These are phyloP conservation scores for Candida koratica DNA, from an alignment of 805 yeast species.

Conservation along the genomic window DNA sequence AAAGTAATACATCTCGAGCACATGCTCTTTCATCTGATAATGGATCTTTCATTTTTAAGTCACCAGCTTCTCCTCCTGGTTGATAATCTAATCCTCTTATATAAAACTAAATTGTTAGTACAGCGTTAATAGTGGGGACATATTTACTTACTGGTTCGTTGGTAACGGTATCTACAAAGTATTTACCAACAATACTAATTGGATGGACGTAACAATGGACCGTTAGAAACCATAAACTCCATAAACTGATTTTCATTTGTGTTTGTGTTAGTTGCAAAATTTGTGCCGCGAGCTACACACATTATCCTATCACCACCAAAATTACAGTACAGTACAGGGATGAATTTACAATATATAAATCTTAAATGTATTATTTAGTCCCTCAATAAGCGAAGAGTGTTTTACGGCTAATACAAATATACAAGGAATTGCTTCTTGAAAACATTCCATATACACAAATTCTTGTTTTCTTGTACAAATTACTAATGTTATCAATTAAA, in stretches of 20 bases:
- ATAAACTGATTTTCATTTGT: slow-evolving; percentile 1
- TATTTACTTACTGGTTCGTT: slow-evolving; percentile 56
- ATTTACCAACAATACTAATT: slow-evolving; percentile 61
- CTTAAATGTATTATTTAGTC: too few relatives aligned
- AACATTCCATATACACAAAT: too few relatives aligned
- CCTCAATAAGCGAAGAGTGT: too few relatives aligned
- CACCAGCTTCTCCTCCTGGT: slow-evolving; percentile 90
- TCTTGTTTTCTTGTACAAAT: too few relatives aligned
- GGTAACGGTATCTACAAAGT: slow-evolving; percentile 73
- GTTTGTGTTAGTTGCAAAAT: slow-evolving; percentile 3
- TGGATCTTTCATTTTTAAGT: slow-evolving; percentile 59
- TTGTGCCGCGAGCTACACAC: too few relatives aligned
- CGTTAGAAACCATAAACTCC: not conserved
- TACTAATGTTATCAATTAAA: too few relatives aligned
- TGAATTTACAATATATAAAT: too few relatives aligned
- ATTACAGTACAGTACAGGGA: too few relatives aligned
- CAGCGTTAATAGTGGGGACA: not conserved
- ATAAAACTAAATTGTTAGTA: slow-evolving; percentile 49
- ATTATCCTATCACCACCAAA: too few relatives aligned
- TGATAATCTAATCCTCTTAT: slow-evolving; percentile 91
- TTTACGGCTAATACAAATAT: too few relatives aligned
- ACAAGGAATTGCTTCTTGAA: too few relatives aligned
- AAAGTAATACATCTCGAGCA: slow-evolving; percentile 74
- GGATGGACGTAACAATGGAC: slow-evolving; percentile 48
- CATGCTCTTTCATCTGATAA: slow-evolving; percentile 68